phyloP scores from a whole-genome alignment of 1,284 basidiomycete genomes.

The Hypsizygus ulmarius region DNA sequence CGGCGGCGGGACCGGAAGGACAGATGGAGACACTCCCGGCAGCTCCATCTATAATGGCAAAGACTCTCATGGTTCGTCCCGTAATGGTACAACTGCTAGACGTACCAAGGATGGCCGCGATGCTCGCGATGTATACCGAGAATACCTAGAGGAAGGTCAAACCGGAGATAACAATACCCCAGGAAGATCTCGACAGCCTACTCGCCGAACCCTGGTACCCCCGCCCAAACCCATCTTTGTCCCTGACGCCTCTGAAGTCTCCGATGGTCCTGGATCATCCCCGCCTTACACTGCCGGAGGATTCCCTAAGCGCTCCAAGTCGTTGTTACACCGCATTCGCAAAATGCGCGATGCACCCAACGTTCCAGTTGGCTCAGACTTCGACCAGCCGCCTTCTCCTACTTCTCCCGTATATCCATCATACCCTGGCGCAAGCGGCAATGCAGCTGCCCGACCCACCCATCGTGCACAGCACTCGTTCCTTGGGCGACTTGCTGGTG shows the following conservation, averaged over 20 bases:
- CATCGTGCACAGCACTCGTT: constrained; percentile 71
- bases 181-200: constrained; percentile 29
- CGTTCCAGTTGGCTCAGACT: constrained; percentile 62
- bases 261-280: constrained; percentile 26
- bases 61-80: constrained; percentile 41
- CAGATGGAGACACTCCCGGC: constrained; percentile 56
- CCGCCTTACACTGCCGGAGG: constrained; percentile 40
- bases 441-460: constrained; percentile 47
- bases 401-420: constrained; percentile 43
- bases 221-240: constrained; percentile 81
- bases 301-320: constrained; percentile 68
- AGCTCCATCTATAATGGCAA: constrained; percentile 63
- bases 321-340: constrained; percentile 79
- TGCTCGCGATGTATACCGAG: constrained; percentile 41
- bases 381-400: constrained; percentile 46
- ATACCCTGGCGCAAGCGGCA: constrained; percentile 17
- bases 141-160: constrained; percentile 40
- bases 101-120: constrained; percentile 45
- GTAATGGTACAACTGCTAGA: constrained; percentile 24
- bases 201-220: constrained; percentile 54
- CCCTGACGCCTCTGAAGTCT: constrained; percentile 46
- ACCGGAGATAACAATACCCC: constrained; percentile 17
- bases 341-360: constrained; percentile 82
- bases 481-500: constrained; percentile 63
- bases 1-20: constrained; percentile 56